Base-by-base conservation (phyloP, 2,329 filamentous ascomycete species). In the Amesomyces nigricolor region DNA sequence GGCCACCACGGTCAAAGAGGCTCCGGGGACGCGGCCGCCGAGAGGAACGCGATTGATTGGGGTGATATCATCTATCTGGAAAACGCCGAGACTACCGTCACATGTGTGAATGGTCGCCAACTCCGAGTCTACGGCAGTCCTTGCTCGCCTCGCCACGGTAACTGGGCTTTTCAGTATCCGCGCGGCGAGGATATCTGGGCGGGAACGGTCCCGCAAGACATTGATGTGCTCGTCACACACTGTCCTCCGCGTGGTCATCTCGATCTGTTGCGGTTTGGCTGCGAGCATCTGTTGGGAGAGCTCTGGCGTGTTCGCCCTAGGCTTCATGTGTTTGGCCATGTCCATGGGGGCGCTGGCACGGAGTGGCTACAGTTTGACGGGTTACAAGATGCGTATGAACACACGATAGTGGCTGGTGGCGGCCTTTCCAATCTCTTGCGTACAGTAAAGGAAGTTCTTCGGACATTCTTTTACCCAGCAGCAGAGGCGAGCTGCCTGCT, bases 151-250 rank as follows among this genome's bases (percentile, higher is more conserved):
- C 58, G 61, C 7, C 55, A 70, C 38, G 72, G 70, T 1, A 71
- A 65, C 50, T 75, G 69, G 69, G 70, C 72, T 0, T 78, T 77
- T 52, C 73, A 76, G 58, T 75, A 77, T 55, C 60, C 45, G 2
- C 53, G 56, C n/a, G 35, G 32, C 26, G 42, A 54, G 13, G 47
- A 60, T 37, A 44, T 58, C 11, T 60, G 58, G 56, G 43, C 44
- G 2, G 56, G 43, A 10, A 52, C 30, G 17, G 46, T 58, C 2
- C 58, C 58, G 4, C 9, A 9, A 5, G 50, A 22, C 11, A 19
- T 54, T 8, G 58, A 60, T 37, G 45, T 60, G 14, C 62, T 73
- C 3, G 53, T 73, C 13, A 73, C 70, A 6, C 70, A 71, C 56
- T 61, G 59, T 1, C 69, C 70, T 9, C 68, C 70, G 5, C 54